Base-by-base conservation (phyloP, 139 green algal genomes). In the Klebsormidium nitens region DNA sequence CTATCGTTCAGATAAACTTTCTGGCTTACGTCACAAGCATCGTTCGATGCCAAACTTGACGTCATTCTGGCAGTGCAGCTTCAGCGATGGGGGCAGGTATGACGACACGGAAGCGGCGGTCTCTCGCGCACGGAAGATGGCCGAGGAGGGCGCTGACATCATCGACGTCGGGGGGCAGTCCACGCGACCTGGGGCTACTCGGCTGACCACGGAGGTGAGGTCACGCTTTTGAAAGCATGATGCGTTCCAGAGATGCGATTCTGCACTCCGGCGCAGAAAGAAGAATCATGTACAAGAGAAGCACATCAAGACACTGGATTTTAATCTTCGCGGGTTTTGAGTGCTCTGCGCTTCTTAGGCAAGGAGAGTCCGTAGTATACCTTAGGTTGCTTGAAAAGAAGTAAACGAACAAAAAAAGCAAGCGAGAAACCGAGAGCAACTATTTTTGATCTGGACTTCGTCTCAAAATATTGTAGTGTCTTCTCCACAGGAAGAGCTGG, bases 121-220 rank as follows among this genome's bases (percentile, higher is more conserved):
- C 47, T 64, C n/a, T 28, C 58, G 78, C 28, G 92, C 89, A 11
- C n/a, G 64, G 36, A 23, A 37, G 0, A 84, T 95, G 88, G 82
- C 89, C n/a, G 67, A 58, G 0, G 82, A 89, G 35, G 91, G 94
- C 0, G 92, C 88, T 1, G 79, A 87, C 37, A 84, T 97, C 23
- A 64, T 99, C 0, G 94, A 99, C 68, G 72, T 98, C 1, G 94
- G 94, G 0, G 94, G 93, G 0, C 94, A 99, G 79, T 95, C 86
- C 52, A 99, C 94, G 0, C 80, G 93, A 5, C 93, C 92, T 0
- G 87, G 86, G 0, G 86, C 92, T 2, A 36, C 42, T 2, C 50
- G 46, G 11, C 3, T 97, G n/a, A 29, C 59, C 58, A 26, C 39
- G 6, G 37, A 59, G 59, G 59, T 67, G 56, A 64, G 17, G 14